Evolutionary conservation across 306 rosid species (phyloP).

Genomic region (Quercus variabilis): DNA sequence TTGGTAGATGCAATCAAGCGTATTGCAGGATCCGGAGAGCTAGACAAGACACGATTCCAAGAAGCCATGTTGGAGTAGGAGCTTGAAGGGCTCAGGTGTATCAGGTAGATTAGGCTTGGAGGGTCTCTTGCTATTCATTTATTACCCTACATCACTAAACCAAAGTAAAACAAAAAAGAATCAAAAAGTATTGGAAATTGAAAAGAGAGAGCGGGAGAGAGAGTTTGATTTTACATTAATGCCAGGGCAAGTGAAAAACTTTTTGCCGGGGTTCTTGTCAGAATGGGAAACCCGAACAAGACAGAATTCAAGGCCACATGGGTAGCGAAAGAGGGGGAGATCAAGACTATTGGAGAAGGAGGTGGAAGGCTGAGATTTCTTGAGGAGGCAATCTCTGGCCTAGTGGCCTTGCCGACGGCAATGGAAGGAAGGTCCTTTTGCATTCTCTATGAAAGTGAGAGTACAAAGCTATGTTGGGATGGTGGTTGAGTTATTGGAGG

Average conservation of each 20-base stretch:
- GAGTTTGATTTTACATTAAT: neutral
- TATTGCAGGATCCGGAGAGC: no score
- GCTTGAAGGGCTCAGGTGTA: no score
- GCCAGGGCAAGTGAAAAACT: conserved; percentile 9
- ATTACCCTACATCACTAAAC: neutral
- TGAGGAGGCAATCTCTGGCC: conserved; percentile 14
- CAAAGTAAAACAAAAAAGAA: neutral
- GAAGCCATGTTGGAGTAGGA: no score
- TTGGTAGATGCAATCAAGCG: no score
- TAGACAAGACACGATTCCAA: no score
- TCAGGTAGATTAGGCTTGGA: no score
- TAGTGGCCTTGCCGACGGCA: conserved; percentile 25
- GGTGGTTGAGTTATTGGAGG: no score
- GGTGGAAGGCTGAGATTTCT: neutral
- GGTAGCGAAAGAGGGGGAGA: conserved; percentile 21
- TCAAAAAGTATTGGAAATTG: neutral
- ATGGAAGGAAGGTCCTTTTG: conserved; percentile 3
- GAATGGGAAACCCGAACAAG: neutral
- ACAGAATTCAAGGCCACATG: conserved; percentile 35
- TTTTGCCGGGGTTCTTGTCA: neutral
- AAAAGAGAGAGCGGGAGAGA: neutral
- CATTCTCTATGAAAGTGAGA: neutral
- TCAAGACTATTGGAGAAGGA: neutral
- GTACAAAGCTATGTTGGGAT: neutral
- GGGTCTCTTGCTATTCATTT: neutral